phyloP scores from a whole-genome alignment of 148 eudicot species.

The Silene conica region DNA sequence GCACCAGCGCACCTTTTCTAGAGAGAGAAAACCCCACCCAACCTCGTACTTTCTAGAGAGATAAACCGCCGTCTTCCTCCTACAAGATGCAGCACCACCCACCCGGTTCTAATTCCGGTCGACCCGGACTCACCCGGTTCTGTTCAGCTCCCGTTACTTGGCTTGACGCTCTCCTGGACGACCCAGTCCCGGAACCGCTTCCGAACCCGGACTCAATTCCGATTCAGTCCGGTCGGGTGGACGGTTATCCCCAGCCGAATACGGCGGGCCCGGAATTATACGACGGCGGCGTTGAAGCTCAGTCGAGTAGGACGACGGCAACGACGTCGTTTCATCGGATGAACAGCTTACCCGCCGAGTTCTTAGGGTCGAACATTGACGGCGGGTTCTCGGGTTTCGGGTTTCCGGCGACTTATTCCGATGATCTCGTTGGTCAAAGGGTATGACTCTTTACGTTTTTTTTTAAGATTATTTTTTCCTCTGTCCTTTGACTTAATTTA shows the following conservation, averaged over 20 bases:
- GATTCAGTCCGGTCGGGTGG: neutral
- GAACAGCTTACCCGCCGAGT: conserved; percentile 89
- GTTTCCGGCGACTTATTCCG: conserved; percentile 31
- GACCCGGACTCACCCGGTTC: too few relatives aligned
- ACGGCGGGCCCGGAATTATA: conserved; percentile 36
- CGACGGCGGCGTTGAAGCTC: conserved; percentile 12
- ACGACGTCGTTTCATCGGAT: conserved; percentile 46
- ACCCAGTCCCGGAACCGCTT: neutral
- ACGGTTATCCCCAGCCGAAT: conserved; percentile 6
- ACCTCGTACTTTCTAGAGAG: conserved; percentile 7
- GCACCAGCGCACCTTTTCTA: too few relatives aligned
- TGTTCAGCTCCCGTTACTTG: conserved; percentile 94
- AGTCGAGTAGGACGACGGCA: too few relatives aligned
- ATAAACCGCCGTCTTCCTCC: neutral
- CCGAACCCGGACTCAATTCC: conserved; percentile 12
- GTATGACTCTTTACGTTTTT: conserved; percentile 19
- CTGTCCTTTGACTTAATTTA: neutral
- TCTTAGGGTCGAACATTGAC: conserved; percentile 45
- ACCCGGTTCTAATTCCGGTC: conserved; percentile 40
- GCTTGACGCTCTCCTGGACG: conserved; percentile 75
- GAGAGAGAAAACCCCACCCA: too few relatives aligned
- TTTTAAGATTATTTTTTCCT: neutral
- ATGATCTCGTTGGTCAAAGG: conserved; percentile 40
- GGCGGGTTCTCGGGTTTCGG: conserved; percentile 53
- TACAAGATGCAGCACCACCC: conserved; percentile 41